Evolutionary conservation across 257 asterid species (phyloP).

Genomic region (Solanum sejunctum): DNA sequence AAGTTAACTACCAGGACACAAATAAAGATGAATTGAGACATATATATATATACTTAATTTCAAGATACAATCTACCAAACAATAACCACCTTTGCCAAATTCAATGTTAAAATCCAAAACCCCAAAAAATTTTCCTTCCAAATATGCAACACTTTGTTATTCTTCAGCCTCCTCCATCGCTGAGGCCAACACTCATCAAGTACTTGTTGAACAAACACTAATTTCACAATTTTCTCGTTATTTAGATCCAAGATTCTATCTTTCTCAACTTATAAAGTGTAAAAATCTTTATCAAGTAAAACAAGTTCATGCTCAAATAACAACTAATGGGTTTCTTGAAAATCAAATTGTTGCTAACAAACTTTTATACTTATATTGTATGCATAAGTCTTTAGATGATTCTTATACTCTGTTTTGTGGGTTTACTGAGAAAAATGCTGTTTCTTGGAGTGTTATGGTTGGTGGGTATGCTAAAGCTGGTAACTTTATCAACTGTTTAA

Average conservation of each 20-base stretch:
- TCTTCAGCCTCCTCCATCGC: conserved; percentile 4
- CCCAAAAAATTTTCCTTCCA: conserved; percentile 1
- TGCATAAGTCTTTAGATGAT: conserved; percentile 13
- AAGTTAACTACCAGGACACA: too few species aligned
- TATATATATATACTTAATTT: not conserved
- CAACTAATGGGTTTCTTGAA: conserved; percentile 17
- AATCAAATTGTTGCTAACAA: conserved; percentile 24
- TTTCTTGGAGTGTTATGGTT: conserved; percentile 52
- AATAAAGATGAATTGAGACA: too few species aligned
- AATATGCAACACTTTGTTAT: conserved; percentile 3
- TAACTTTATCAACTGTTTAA: conserved; percentile 21
- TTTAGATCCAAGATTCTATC: conserved; percentile 10
- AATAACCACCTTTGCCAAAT: not conserved
- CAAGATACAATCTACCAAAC: not conserved
- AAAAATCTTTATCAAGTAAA: conserved; percentile 8
- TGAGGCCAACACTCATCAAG: not conserved
- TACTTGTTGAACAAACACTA: not conserved
- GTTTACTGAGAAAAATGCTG: conserved; percentile 17
- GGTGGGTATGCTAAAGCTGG: conserved; percentile 45
- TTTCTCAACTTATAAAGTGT: conserved; percentile 12
- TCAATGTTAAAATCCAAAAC: conserved; percentile 14
- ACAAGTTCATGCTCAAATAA: conserved; percentile 25
- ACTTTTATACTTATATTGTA: conserved; percentile 22
- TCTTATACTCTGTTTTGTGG: conserved; percentile 29
- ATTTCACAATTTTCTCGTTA: not conserved